Base-by-base conservation (phyloP, 306 rosid species). In the Styphnolobium japonicum region DNA sequence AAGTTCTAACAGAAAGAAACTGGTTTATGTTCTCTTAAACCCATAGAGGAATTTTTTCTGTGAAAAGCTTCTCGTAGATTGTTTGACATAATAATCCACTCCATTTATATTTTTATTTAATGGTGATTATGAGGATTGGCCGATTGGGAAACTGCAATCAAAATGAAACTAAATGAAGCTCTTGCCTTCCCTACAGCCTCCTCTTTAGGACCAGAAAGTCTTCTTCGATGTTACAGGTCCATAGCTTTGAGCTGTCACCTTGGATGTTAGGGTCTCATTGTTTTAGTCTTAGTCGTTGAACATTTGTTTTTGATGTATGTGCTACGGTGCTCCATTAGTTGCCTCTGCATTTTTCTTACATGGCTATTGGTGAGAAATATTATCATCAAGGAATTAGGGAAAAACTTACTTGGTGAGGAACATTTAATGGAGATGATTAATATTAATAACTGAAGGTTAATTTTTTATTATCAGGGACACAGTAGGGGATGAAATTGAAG, bases 401-500 rank as follows among this genome's bases (percentile, higher is more conserved):
- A 23, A 42, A 10, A 34, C 69, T 43, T 55, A 73, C 10, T 11
- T 53, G 60, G 58, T 10, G 60, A 22, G 58, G 34, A 40, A 61
- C 39, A 36, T 71, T 45, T 16, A 14, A 15, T 5, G 2, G 34
- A 49, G 39, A 53, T 40, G 75, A 11, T 71, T 40, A 25, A 22
- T 9, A 39, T 7, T 76, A 19, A 68, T 37, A 62, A 58, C 19
- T 40, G 15, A 25, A 10, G 2, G 15, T 70, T 46, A 21, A 2
- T 71, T 77, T 63, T 12, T 51, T 58, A 18, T 62, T 70, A 39
- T 52, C 88, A 90, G 93, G 78, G 77, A 81, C 33, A 64, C 72
- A 55, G 83, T 73, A 67, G 83, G 55, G 29, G 87, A 80, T 61
- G 91, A 82, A 57, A 48, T 77, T 57, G 81, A 72, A 64, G 79